Evolutionary conservation across 2,329 filamentous ascomycete species (phyloP).

Genomic region (Aspergillus quadricinctus): DNA sequence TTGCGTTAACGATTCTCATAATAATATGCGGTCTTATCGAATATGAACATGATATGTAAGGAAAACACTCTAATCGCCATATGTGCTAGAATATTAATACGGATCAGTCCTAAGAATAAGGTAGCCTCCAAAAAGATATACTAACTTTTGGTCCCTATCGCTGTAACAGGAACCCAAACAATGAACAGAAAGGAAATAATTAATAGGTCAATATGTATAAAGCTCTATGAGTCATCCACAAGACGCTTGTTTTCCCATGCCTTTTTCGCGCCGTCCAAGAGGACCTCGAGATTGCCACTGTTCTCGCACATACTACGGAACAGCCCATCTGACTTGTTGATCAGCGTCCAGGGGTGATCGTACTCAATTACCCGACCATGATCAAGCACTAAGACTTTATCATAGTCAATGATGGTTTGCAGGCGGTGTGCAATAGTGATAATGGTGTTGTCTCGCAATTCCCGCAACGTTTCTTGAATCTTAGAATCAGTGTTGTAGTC

Average conservation of each 20-base stretch:
- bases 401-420: constrained; percentile 96
- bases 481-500: constrained; percentile 94
- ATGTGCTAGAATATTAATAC: background rate
- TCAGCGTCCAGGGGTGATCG: constrained; percentile 80
- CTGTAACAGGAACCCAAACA: background rate
- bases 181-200: background rate
- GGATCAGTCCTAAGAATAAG: constrained; percentile 1
- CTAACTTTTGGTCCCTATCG: background rate
- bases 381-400: constrained; percentile 93
- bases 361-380: constrained; percentile 84
- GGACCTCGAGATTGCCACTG: constrained; percentile 57
- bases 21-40: background rate
- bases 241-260: constrained; percentile 46
- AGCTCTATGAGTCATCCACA: constrained; percentile 38
- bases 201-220: constrained; percentile 5
- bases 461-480: constrained; percentile 94
- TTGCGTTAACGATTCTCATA: background rate
- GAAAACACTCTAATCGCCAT: background rate
- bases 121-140: background rate
- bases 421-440: constrained; percentile 95
- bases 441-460: constrained; percentile 80
- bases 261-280: constrained; percentile 53
- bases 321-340: constrained; percentile 64
- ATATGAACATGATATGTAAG: background rate
- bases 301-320: constrained; percentile 67